These are phyloP conservation scores for Hibiscus tridactylites DNA, from an alignment of 345 rosid species.

Conservation along the genomic window DNA sequence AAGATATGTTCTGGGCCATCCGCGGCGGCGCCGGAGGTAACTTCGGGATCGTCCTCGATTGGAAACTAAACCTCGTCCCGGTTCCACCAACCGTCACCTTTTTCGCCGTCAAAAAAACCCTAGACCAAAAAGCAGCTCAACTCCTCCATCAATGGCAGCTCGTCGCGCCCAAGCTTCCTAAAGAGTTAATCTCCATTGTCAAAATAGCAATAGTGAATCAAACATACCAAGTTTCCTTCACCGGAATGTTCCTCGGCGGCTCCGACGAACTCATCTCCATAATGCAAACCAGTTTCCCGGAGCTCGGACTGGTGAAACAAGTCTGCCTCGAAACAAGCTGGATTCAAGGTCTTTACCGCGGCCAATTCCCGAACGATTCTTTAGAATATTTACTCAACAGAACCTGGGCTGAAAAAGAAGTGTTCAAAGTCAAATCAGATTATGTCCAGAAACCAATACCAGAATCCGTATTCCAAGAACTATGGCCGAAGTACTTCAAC, in stretches of 20 bases:
- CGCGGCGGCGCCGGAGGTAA: not conserved
- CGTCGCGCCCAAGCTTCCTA: not conserved
- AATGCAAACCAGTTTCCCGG: not conserved
- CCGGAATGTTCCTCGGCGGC: not conserved
- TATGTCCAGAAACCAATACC: not conserved
- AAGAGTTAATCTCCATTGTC: not conserved
- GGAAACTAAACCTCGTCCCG: not conserved
- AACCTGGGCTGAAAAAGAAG: not conserved
- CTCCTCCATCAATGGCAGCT: not conserved
- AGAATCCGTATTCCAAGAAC: not conserved
- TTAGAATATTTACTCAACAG: not conserved
- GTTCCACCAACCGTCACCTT: not conserved
- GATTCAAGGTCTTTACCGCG: not conserved
- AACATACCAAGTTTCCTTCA: not conserved
- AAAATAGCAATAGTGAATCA: no score
- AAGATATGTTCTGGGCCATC: not conserved
- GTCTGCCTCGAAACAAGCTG: not conserved
- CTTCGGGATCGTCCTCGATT: not conserved
- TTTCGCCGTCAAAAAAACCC: not conserved
- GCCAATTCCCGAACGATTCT: not conserved
- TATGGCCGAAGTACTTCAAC: not conserved
- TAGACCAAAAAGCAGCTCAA: not conserved
- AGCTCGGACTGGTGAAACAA: not conserved
- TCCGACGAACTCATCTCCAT: not conserved
- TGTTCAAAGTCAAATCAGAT: not conserved